Evolutionary conservation across 2,329 filamentous ascomycete species (phyloP).

Genomic region (Didymella pomorum): DNA sequence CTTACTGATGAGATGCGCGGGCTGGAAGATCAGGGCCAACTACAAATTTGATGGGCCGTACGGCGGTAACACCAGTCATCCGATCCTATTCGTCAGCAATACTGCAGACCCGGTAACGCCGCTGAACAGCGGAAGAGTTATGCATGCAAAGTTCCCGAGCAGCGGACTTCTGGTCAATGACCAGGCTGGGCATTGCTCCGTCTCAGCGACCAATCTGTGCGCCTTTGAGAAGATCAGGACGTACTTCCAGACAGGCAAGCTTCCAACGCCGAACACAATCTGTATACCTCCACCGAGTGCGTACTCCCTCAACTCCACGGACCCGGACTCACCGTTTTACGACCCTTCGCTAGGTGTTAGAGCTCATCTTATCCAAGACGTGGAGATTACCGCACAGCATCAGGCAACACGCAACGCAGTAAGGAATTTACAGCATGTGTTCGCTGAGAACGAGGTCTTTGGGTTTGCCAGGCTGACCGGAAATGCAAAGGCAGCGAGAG

Average conservation of each 20-base stretch:
- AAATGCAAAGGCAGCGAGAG: background rate
- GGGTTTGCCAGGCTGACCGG: slow-evolving; percentile 20
- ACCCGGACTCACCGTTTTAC: slow-evolving; percentile 42
- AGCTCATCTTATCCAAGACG: background rate
- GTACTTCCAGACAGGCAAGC: slow-evolving; percentile 53
- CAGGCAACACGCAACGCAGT: slow-evolving; percentile 13
- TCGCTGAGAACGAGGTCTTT: slow-evolving; percentile 18
- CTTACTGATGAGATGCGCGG: slow-evolving; percentile 49
- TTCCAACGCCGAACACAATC: slow-evolving; percentile 57
- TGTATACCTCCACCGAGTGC: slow-evolving; percentile 53
- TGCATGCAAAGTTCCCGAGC: slow-evolving; percentile 54
- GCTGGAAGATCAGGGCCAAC: slow-evolving; percentile 48
- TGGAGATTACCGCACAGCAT: background rate
- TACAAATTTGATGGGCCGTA: slow-evolving; percentile 43
- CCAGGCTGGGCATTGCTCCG: slow-evolving; percentile 56
- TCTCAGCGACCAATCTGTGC: slow-evolving; percentile 49
- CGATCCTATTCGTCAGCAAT: slow-evolving; percentile 66
- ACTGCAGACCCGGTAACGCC: slow-evolving; percentile 68
- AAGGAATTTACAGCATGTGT: slow-evolving; percentile 1
- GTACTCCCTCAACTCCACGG: slow-evolving; percentile 50
- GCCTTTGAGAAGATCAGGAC: slow-evolving; percentile 40
- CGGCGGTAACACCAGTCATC: slow-evolving; percentile 57
- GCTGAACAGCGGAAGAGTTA: slow-evolving; percentile 54
- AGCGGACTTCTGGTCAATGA: slow-evolving; percentile 57
- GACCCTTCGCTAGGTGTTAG: slow-evolving; percentile 23